Percentiles rank a stretch among this genome's conserved stretches.
Conservation (phyloP, 148 eudicot genomes). For the Vaccinium vitisidaea region DNA sequence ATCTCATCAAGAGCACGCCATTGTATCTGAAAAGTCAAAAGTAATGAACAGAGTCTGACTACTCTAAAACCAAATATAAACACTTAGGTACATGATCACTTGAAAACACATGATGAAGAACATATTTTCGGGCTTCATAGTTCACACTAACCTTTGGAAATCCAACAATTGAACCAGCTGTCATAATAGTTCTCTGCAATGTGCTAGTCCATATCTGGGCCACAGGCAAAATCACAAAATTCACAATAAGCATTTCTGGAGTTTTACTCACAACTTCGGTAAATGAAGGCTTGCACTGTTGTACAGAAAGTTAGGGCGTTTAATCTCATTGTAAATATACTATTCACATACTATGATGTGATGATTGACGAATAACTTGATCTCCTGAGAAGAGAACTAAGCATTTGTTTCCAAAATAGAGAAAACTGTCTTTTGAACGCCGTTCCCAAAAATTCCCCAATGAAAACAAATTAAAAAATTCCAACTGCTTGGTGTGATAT, state of each 20-base stretch:
- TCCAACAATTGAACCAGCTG: conserved; percentile 80
- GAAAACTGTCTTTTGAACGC: neutral
- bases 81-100: neutral
- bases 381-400: neutral
- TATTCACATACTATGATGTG: neutral
- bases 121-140: neutral
- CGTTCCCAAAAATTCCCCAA: neutral
- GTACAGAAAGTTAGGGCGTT: conserved; percentile 10
- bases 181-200: conserved; percentile 85
- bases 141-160: conserved; percentile 77
- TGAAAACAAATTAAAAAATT: neutral
- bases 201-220: conserved; percentile 97
- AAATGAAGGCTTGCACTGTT: neutral
- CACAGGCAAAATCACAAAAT: conserved; percentile 17
- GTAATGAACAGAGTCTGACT: conserved; percentile 10
- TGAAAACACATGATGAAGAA: neutral
- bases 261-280: neutral
- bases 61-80: neutral
- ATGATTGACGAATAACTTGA: neutral
- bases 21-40: conserved; percentile 57
- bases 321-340: neutral
- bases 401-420: too few species aligned
- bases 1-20: conserved; percentile 99
- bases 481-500: neutral
- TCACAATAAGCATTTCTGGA: conserved; percentile 5